These are phyloP conservation scores for Clonostachys chloroleuca DNA, from an alignment of 2,329 filamentous ascomycete species.

Conservation along the genomic window DNA sequence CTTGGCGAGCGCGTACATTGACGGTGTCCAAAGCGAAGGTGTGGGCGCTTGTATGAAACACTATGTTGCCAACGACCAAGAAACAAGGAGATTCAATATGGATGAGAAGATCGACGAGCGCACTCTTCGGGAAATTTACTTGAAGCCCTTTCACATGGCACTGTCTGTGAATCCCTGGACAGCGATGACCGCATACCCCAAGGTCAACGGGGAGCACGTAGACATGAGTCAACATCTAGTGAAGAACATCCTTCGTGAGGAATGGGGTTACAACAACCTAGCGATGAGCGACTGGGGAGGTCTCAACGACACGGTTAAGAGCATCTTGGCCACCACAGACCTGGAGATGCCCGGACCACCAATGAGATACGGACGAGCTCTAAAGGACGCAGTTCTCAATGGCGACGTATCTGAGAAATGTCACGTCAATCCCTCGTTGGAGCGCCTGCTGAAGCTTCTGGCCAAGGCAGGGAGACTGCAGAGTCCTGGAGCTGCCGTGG, in stretches of 20 bases:
- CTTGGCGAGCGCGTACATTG: slow-evolving; percentile 67
- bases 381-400: slow-evolving; percentile 41
- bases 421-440: slow-evolving; percentile 53
- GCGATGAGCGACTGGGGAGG: slow-evolving; percentile 59
- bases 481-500: slow-evolving; percentile 44
- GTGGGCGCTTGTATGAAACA: slow-evolving; percentile 45
- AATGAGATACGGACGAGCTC: slow-evolving; percentile 53
- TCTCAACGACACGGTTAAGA: slow-evolving; percentile 49
- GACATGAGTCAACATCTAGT: slow-evolving; percentile 49
- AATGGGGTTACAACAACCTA: slow-evolving; percentile 58
- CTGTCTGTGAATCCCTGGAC: slow-evolving; percentile 33
- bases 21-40: slow-evolving; percentile 51
- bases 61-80: slow-evolving; percentile 71
- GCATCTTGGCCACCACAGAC: slow-evolving; percentile 50
- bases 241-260: slow-evolving; percentile 52
- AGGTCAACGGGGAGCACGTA: slow-evolving; percentile 37
- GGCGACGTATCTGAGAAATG: slow-evolving; percentile 12
- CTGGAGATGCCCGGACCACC: slow-evolving; percentile 53
- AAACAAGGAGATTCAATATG: slow-evolving; percentile 40
- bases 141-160: slow-evolving; percentile 38
- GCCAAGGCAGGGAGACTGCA: slow-evolving; percentile 55
- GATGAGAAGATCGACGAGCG: slow-evolving; percentile 21
- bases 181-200: slow-evolving; percentile 42
- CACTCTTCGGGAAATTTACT: slow-evolving; percentile 30
- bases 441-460: slow-evolving; percentile 55